Percentiles rank a stretch among this genome's conserved stretches.
Evolutionary conservation across 805 yeast species (phyloP).

Genomic region (Kodamaea kakaduensis): DNA sequence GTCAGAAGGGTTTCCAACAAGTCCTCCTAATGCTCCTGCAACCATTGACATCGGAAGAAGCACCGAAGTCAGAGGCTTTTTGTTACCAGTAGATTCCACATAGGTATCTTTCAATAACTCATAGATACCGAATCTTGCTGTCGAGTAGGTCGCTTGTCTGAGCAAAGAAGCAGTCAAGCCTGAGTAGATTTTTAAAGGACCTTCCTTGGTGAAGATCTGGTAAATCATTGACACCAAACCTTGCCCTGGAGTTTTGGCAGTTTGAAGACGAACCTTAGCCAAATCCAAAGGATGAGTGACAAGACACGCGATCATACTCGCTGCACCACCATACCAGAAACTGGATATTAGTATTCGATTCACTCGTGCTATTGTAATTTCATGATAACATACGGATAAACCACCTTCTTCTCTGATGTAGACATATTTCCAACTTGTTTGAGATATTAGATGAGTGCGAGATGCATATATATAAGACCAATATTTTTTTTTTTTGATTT

Average conservation of each 20-base stretch:
- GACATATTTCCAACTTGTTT: slow-evolving; percentile 4
- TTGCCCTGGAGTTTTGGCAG: slow-evolving; percentile 66
- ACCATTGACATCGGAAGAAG: slow-evolving; percentile 77
- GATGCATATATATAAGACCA: not conserved
- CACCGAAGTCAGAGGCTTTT: slow-evolving; percentile 52
- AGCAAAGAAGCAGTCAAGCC: slow-evolving; percentile 79
- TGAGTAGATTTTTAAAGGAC: slow-evolving; percentile 65
- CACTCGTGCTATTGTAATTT: not conserved
- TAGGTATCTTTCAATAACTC: slow-evolving; percentile 62
- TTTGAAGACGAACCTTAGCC: slow-evolving; percentile 83
- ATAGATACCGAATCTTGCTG: slow-evolving; percentile 83
- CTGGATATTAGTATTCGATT: slow-evolving; percentile 17
- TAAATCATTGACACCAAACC: slow-evolving; percentile 58
- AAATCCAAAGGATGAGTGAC: slow-evolving; percentile 81
- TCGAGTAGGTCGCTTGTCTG: slow-evolving; percentile 85
- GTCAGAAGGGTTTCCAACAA: slow-evolving; percentile 86
- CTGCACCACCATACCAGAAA: slow-evolving; percentile 67
- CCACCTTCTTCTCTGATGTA: slow-evolving; percentile 10
- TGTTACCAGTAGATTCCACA: slow-evolving; percentile 36
- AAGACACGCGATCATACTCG: slow-evolving; percentile 62
- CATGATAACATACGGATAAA: slow-evolving; percentile 12
- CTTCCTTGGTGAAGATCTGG: slow-evolving; percentile 60
- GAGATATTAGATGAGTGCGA: not conserved
- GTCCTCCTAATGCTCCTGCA: slow-evolving; percentile 81
- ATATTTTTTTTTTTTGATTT: slow-evolving; percentile 1